phyloP scores from a whole-genome alignment of 441 rosid genomes.

The Dalechampia spathulata region DNA sequence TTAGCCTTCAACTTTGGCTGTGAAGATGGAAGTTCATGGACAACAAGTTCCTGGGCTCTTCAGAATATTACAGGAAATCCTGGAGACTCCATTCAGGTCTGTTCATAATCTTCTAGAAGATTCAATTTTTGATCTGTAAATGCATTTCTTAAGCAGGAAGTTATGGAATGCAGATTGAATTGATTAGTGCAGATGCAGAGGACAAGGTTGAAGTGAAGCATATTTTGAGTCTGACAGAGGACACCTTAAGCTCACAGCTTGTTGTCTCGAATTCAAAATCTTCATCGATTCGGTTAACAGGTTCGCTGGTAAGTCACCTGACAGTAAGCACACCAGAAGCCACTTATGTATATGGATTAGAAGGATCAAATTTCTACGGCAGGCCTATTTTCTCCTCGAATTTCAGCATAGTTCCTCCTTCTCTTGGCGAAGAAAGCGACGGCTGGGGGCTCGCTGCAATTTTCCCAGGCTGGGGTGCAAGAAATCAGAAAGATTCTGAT shows the following conservation, averaged over 20 bases:
- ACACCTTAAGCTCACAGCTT: constrained; percentile 52
- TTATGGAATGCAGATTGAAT: constrained; percentile 47
- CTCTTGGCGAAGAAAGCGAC: constrained; percentile 17
- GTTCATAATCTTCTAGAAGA: constrained; percentile 1
- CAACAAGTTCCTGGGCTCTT: constrained; percentile 49
- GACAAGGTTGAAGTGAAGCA: constrained; percentile 47
- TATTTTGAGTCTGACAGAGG: constrained; percentile 42
- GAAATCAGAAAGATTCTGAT: constrained; percentile 10
- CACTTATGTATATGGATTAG: constrained; percentile 60
- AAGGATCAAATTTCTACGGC: constrained; percentile 48
- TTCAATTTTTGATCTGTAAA: neutral
- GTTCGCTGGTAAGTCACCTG: constrained; percentile 57
- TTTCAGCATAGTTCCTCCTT: constrained; percentile 44
- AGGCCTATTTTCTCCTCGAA: constrained; percentile 35
- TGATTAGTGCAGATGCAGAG: constrained; percentile 39
- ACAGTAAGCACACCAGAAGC: constrained; percentile 89
- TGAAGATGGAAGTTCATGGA: constrained; percentile 37
- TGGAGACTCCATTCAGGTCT: constrained; percentile 44
- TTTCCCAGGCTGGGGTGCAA: constrained; percentile 10
- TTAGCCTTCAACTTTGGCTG: constrained; percentile 36
- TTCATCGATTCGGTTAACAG: constrained; percentile 34
- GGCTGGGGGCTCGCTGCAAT: constrained; percentile 16
- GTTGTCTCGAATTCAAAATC: constrained; percentile 36
- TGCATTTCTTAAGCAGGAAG: neutral
- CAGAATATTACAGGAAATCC: constrained; percentile 54